Conservation (phyloP, 2,329 filamentous ascomycete genomes). For the Cladosporium colombiae region DNA sequence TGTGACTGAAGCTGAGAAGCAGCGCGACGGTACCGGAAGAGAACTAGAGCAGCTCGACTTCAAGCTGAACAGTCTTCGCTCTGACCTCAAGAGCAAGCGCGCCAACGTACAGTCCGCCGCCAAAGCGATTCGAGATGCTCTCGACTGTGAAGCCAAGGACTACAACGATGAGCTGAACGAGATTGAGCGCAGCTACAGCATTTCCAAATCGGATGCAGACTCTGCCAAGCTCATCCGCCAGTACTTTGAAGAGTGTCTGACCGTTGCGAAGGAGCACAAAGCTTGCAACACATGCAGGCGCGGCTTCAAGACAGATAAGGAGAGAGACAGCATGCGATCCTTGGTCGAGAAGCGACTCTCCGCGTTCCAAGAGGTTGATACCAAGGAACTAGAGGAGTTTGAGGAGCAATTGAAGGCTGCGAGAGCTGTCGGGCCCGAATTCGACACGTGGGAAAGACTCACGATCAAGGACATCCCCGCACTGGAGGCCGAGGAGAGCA, state of each 20-base stretch:
- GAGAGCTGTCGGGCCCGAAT: conserved; percentile 63
- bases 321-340: conserved; percentile 64
- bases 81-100: conserved; percentile 61
- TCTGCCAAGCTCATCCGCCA: conserved; percentile 56
- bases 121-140: conserved; percentile 60
- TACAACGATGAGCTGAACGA: conserved; percentile 56
- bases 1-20: conserved; percentile 65
- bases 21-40: conserved; percentile 69
- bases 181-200: conserved; percentile 53
- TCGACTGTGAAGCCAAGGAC: conserved; percentile 52
- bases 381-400: conserved; percentile 64
- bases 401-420: conserved; percentile 49
- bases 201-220: conserved; percentile 63
- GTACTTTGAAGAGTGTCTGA: conserved; percentile 69
- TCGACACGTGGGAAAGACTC: conserved; percentile 73
- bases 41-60: conserved; percentile 75
- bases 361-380: conserved; percentile 27
- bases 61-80: conserved; percentile 65
- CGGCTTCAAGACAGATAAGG: conserved; percentile 60
- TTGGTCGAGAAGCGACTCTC: conserved; percentile 62
- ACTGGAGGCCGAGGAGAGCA: conserved; percentile 63
- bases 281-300: conserved; percentile 76
- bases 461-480: conserved; percentile 68
- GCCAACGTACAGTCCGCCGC: conserved; percentile 58
- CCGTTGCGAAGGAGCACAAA: conserved; percentile 66